These are phyloP conservation scores for Sordaria brevicollis DNA, from an alignment of 495 filamentous ascomycete species.

Conservation along the genomic window DNA sequence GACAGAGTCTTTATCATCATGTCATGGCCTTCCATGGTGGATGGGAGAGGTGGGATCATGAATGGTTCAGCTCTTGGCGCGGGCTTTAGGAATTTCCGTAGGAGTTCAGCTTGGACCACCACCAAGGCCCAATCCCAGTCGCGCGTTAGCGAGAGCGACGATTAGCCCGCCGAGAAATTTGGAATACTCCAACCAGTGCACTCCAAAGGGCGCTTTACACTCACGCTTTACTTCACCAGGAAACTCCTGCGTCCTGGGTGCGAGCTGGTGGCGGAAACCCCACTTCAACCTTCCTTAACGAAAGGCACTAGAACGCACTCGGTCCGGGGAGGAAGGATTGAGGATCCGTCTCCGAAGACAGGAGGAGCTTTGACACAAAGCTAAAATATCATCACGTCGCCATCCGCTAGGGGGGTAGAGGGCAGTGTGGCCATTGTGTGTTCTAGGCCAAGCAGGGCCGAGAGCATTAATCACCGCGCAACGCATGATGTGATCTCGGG, in stretches of 20 bases:
- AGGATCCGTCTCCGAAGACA: neutral
- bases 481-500: neutral
- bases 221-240: neutral
- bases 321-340: neutral
- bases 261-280: neutral
- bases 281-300: neutral
- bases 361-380: neutral
- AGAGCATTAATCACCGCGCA: neutral
- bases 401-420: neutral
- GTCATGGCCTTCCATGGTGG: neutral
- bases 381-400: neutral
- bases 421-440: neutral
- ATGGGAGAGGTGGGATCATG: neutral
- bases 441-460: neutral
- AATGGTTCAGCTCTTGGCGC: no score
- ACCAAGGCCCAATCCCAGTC: neutral
- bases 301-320: neutral
- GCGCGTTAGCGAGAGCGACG: neutral
- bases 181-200: neutral
- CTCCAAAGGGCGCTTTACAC: neutral
- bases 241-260: neutral
- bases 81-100: neutral
- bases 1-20: neutral
- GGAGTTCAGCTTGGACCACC: neutral
- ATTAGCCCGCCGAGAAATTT: neutral